These are phyloP conservation scores for Oryza glumipatula DNA, from an alignment of 176 grass and related monocot species.

Conservation along the genomic window DNA sequence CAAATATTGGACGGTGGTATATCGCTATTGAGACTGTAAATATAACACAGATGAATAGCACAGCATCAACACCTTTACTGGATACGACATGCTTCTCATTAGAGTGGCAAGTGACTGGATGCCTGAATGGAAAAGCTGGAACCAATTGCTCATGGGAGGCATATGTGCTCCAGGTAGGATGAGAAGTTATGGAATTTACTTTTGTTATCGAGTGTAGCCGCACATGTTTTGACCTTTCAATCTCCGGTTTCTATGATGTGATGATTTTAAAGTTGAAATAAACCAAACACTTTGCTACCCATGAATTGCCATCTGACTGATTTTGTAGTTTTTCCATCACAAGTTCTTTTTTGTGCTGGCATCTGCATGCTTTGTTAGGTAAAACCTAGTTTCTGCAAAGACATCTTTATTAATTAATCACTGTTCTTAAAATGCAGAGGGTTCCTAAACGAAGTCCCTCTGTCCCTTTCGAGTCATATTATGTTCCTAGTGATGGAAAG, in stretches of 20 bases:
- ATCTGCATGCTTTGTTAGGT: slow-evolving; percentile 29
- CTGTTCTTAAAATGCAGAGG: slow-evolving; percentile 66
- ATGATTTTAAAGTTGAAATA: slow-evolving; percentile 1
- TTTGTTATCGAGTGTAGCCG: slow-evolving; percentile 6
- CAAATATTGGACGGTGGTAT: slow-evolving; percentile 91
- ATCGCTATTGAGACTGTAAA: slow-evolving; percentile 72
- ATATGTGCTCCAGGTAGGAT: slow-evolving; percentile 69
- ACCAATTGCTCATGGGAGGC: slow-evolving; percentile 74
- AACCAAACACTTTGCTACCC: not conserved
- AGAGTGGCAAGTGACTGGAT: slow-evolving; percentile 74
- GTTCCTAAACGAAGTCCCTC: slow-evolving; percentile 71
- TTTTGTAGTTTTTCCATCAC: slow-evolving; percentile 17
- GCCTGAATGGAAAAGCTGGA: slow-evolving; percentile 81
- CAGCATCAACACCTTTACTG: slow-evolving; percentile 39
- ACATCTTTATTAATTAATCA: slow-evolving; percentile 30
- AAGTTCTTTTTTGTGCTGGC: slow-evolving; percentile 16
- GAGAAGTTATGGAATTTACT: slow-evolving; percentile 1
- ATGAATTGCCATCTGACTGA: slow-evolving; percentile 6
- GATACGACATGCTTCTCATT: slow-evolving; percentile 81
- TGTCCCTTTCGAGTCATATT: slow-evolving; percentile 78
- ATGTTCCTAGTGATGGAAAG: slow-evolving; percentile 67
- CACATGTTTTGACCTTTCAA: slow-evolving; percentile 29
- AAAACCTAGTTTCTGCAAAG: slow-evolving; percentile 27
- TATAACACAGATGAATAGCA: slow-evolving; percentile 53
- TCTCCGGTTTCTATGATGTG: not conserved